Evolutionary conservation across 2,329 filamentous ascomycete species (phyloP), one percentile per base, ranked within the genome.

Genomic region (Monosporascus sp.): DNA sequence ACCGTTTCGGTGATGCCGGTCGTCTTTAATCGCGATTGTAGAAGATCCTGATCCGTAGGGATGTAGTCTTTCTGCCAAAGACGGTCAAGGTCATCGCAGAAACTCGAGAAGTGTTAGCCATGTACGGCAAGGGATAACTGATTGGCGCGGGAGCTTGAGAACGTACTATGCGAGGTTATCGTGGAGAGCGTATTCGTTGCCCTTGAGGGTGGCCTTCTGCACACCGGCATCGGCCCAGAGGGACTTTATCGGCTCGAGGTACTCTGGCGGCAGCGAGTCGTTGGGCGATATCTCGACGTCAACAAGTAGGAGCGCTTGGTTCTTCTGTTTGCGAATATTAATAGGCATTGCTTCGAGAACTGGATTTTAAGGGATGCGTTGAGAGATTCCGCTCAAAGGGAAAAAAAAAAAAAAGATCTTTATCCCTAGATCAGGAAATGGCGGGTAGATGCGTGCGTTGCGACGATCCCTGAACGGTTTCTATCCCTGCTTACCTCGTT

Each of bases 1-100:
- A 93, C 82, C 2, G 92, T 96, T 72, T 97, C 93, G 49, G 90
- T 97, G 64, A 97, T 97, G 63, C 93, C 93, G 3, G 94, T 97
- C 19, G 93, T 97, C 64, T 91, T 83, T 70, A 97, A 74, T 69
- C 93, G 84, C 50, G 92, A 94, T 62, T 93, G 89, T 50, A 97
- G 80, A 63, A 97, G 88, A 74, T 97, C 93, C 73, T 97, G 93
- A 70, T 97, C 91, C 67, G 88, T 90, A 17, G 94, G 94, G 20
- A 96, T 78, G 74, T 94, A 97, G 61, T 86, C 84, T 61, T 82
- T 84, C 48, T 79, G 78, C 77, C 90, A 92, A 54, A 93, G 77
- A 49, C 88, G 83, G 63, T 92, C 87, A 56, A 91, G 74, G 55
- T 89, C 87, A 50, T 85, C 76, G 67, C 95, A 93, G 74, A 96